Evolutionary conservation across 1,284 basidiomycete genomes (phyloP).

Genomic region (Ustilago bromivora): DNA sequence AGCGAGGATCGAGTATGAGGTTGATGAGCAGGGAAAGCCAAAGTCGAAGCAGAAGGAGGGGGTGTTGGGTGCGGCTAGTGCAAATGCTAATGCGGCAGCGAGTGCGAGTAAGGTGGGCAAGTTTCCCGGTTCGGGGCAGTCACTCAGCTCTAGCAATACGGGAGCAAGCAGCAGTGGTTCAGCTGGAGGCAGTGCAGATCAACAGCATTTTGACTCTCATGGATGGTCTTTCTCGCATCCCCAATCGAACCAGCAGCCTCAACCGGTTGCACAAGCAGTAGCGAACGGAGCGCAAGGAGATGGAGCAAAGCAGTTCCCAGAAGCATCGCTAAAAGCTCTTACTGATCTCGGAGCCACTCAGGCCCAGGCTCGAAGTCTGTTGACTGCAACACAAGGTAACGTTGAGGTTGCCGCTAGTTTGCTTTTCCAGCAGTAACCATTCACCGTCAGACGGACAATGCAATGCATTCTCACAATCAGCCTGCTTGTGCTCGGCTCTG

Average conservation of each 20-base stretch:
- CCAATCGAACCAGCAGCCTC: constrained; percentile 7
- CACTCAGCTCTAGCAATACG: constrained; percentile 39
- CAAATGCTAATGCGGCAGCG: constrained; percentile 44
- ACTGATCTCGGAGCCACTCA: constrained; percentile 78
- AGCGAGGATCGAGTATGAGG: constrained; percentile 57
- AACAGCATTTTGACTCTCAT: constrained; percentile 62
- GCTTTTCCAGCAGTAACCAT: constrained; percentile 74
- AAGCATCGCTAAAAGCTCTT: constrained; percentile 70
- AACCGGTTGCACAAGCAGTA: constrained; percentile 23
- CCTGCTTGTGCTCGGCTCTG: neutral
- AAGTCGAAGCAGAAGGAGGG: constrained; percentile 23
- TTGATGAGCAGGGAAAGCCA: constrained; percentile 60
- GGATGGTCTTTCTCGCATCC: constrained; percentile 57
- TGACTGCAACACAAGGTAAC: constrained; percentile 86
- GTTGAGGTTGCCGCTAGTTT: constrained; percentile 88
- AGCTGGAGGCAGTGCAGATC: neutral
- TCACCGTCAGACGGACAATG: neutral
- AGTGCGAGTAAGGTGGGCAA: neutral
- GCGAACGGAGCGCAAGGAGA: constrained; percentile 13
- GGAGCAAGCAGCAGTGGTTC: neutral
- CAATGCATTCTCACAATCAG: neutral
- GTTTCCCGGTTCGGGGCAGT: constrained; percentile 78
- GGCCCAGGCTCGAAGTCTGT: constrained; percentile 80
- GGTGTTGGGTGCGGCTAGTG: constrained; percentile 22
- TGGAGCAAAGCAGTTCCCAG: constrained; percentile 60